Evolutionary conservation across 352 stramenopile species (phyloP).

Genomic region (Pythium insidiosum): DNA sequence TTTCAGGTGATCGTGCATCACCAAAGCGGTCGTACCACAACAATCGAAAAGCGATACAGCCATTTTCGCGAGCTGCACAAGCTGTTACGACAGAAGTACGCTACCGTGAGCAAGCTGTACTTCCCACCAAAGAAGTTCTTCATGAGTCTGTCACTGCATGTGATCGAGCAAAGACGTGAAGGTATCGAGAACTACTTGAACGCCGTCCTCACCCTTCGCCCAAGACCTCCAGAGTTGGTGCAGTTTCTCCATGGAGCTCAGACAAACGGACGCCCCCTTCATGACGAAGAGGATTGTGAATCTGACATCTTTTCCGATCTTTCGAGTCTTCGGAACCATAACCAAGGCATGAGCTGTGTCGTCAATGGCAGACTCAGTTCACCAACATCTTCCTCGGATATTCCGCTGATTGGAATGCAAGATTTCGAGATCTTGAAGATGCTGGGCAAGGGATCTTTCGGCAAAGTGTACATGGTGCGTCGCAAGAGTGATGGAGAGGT

Average conservation of each 20-base stretch:
- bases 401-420: constrained; percentile 46
- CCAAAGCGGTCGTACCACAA: constrained; percentile 47
- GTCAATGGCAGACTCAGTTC: too few species aligned
- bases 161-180: constrained; percentile 80
- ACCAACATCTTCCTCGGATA: too few species aligned
- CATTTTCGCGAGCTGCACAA: constrained; percentile 84
- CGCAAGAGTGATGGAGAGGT: constrained; percentile 71
- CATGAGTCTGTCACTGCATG: constrained; percentile 76
- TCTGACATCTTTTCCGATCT: constrained; percentile 41
- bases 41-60: constrained; percentile 73
- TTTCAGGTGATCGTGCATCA: constrained; percentile 77
- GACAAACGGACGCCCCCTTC: too few species aligned
- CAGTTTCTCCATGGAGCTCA: constrained; percentile 52
- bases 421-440: constrained; percentile 98
- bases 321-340: constrained; percentile 10
- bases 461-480: constrained; percentile 96
- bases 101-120: constrained; percentile 69
- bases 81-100: constrained; percentile 67
- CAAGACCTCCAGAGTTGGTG: constrained; percentile 55
- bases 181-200: constrained; percentile 83
- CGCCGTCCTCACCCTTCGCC: constrained; percentile 57
- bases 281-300: constrained; percentile 58
- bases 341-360: constrained; percentile 8
- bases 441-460: constrained; percentile 96
- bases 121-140: constrained; percentile 86